Evolutionary conservation across 345 rosid species (phyloP).

Genomic region (Linum lewisii): DNA sequence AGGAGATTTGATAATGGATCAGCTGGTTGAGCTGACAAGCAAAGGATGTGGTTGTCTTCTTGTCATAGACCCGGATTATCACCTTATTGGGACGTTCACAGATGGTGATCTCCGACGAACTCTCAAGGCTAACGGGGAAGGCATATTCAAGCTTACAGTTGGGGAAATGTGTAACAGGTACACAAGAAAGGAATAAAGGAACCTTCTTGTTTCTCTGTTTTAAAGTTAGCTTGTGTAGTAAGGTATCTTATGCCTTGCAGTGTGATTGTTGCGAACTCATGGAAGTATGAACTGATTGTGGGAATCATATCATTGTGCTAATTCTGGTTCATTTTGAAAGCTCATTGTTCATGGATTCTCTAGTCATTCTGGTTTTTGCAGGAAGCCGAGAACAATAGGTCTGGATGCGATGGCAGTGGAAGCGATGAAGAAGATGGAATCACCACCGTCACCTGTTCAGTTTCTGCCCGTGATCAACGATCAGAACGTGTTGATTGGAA

Average conservation of each 20-base stretch:
- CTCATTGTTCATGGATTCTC: background rate
- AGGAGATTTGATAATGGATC: conserved; percentile 88
- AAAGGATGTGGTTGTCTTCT: conserved; percentile 96
- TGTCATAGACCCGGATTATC: conserved; percentile 52
- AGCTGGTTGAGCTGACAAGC: conserved; percentile 79
- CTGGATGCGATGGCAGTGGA: conserved; percentile 83
- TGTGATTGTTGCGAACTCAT: too few relatives aligned
- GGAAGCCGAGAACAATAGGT: conserved; percentile 76
- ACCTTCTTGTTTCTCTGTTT: background rate
- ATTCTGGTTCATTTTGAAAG: background rate
- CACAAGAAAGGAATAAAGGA: background rate
- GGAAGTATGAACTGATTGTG: too few relatives aligned
- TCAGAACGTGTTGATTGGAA: too few relatives aligned
- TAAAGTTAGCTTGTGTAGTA: too few relatives aligned
- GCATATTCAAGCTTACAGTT: conserved; percentile 79
- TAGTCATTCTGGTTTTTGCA: conserved; percentile 28
- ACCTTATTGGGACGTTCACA: conserved; percentile 77
- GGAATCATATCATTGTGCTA: background rate
- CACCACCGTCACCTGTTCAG: too few relatives aligned
- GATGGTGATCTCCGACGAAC: conserved; percentile 95
- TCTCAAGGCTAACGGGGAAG: conserved; percentile 81
- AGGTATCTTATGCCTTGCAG: too few relatives aligned
- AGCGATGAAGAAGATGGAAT: too few relatives aligned
- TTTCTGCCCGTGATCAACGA: too few relatives aligned
- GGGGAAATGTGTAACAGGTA: conserved; percentile 97